phyloP scores from a whole-genome alignment of 331 rosid genomes.

The Pyracantha coccinea region DNA sequence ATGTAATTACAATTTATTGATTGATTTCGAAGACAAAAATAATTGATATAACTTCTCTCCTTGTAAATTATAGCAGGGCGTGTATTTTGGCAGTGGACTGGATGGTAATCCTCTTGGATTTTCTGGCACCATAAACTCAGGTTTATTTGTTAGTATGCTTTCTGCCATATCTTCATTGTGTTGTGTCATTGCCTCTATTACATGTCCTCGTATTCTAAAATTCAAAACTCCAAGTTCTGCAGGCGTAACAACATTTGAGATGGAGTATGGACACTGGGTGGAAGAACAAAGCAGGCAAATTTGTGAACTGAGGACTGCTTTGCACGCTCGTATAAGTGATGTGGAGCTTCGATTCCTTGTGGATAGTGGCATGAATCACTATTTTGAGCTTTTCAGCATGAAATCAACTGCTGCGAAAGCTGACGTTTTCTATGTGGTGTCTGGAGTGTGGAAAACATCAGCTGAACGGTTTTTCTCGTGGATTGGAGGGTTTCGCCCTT shows the following conservation, averaged over 20 bases:
- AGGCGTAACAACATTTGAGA: constrained; percentile 65
- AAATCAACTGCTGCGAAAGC: constrained; percentile 77
- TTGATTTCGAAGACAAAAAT: constrained; percentile 2
- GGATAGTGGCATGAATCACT: constrained; percentile 57
- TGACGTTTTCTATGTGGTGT: constrained; percentile 75
- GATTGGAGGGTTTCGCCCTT: constrained; percentile 98
- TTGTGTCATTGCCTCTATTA: not conserved
- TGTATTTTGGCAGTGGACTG: constrained; percentile 49
- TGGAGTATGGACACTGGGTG: constrained; percentile 74
- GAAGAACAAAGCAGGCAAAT: constrained; percentile 65
- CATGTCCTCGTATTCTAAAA: constrained; percentile 21
- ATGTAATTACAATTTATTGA: constrained; percentile 3
- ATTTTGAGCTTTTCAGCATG: constrained; percentile 58
- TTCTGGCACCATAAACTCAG: constrained; percentile 64
- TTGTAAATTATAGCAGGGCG: constrained; percentile 47
- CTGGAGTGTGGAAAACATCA: constrained; percentile 82
- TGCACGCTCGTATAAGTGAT: constrained; percentile 51
- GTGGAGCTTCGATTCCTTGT: constrained; percentile 58
- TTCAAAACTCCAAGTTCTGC: constrained; percentile 15
- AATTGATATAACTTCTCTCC: not conserved
- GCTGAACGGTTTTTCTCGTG: constrained; percentile 80
- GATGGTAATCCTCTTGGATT: constrained; percentile 57
- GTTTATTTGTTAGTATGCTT: constrained; percentile 34
- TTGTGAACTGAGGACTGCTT: constrained; percentile 57
- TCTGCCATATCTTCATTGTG: constrained; percentile 10